Base-by-base conservation (phyloP, 2,329 filamentous ascomycete genomes). In the Colletotrichum eleusines region DNA sequence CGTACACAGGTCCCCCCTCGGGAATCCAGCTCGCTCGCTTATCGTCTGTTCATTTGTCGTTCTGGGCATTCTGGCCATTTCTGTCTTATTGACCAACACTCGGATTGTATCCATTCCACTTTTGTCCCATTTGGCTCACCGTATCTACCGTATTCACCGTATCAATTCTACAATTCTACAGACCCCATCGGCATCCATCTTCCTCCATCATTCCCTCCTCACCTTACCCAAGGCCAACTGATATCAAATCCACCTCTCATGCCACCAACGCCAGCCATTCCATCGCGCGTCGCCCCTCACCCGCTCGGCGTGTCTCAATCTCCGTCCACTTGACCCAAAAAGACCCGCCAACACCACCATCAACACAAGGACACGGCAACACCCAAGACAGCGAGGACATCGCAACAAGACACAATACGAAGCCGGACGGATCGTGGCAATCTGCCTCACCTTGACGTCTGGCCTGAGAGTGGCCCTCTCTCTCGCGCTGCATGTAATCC, bases 171-270 rank as follows among this genome's bases (percentile, higher is more conserved):
- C 28, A 53, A 23, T 28, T 44, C 16, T 60, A 53, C 50, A 44
- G 57, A 35, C 5, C 20, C 26, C 44, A 51, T 51, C 33, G 33
- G 4, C 23, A 12, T 28, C 35, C 26, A 35, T 46, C 33, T 48
- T 20, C 23, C 58, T 50, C 44, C 40, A 3, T 57, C 26, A 38
- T 26, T 42, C 23, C 58, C 57, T 50, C 44, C 7, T 61, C 31
- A 35, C 59, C 31, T 46, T 48, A 31, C n/a, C 44, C 46, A 40
- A 50, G 31, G 23, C 31, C 59, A 40, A 9, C 59, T 62, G 59
- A 51, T 62, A 62, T 50, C 59, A 51, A 48, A 62, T 35, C 46
- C 59, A 62, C 59, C 44, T 63, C 48, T 44, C 60, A 63, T 63
- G 60, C 48, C 48, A 54, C 48, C 48, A 35, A 48, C 38, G n/a